Conservation (phyloP, 441 rosid species). For the Jatropha podagrica region DNA sequence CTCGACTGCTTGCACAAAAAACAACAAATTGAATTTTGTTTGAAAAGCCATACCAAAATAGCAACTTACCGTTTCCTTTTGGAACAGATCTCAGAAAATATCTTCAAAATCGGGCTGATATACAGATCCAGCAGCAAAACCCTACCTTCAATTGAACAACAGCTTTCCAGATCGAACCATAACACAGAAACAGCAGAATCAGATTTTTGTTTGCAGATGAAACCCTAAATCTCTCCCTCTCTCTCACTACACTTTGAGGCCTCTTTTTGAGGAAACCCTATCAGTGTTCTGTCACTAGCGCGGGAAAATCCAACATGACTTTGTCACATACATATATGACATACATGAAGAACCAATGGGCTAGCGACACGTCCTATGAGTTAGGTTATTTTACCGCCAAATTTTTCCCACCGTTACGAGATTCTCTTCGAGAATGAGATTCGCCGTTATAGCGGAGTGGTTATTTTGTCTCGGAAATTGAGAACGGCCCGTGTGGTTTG, state of each 20-base stretch:
- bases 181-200: no score
- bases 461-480: no score
- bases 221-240: constrained; percentile 17
- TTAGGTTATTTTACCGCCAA: constrained; percentile 62
- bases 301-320: constrained; percentile 62
- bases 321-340: constrained; percentile 24
- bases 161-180: no score
- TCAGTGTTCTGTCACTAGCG: constrained; percentile 43
- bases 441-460: constrained; percentile 39
- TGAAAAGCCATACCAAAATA: no score
- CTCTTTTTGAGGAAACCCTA: constrained; percentile 37
- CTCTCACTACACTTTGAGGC: neutral
- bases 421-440: constrained; percentile 39
- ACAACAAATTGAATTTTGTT: no score
- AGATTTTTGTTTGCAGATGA: no score
- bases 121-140: no score
- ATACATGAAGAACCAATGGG: constrained; percentile 29
- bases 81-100: no score
- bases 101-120: no score
- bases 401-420: constrained; percentile 44
- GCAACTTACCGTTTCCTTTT: no score
- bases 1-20: no score
- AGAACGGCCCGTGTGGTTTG: no score
- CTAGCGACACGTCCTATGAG: constrained; percentile 31
- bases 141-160: neutral